Evolutionary conservation across 1,284 basidiomycete genomes (phyloP), one percentile per base, ranked within the genome.

Genomic region (Sporisorium reilianum): DNA sequence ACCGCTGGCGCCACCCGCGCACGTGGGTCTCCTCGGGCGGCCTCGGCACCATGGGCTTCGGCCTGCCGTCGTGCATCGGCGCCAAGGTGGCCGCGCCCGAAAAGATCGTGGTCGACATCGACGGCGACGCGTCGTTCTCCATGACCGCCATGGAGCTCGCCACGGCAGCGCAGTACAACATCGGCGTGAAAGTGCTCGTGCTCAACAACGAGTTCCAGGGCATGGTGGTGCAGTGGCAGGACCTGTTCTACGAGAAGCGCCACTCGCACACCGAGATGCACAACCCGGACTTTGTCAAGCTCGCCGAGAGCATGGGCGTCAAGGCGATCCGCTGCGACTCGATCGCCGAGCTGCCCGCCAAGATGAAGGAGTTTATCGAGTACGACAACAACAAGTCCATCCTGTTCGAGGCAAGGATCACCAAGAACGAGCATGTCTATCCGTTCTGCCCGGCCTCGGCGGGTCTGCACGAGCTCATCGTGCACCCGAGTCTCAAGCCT

Each of bases 81-180:
- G 96, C 95, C 76, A 98, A 99, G 87, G 95, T 98, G 28, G 97
- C 93, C 25, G 91, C 91, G 6, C 96, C 96, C 0, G 87, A 95
- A 36, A 97, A 98, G 87, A 92, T 90, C 64, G 95, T 99, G 57
- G 88, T 99, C 50, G 95, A 99, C 86, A 91, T 99, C 77, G 96
- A 99, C 82, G 96, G 96, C 30, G 96, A 99, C 83, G 96, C 96
- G 0, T 96, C 93, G 16, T 96, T 95, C 92, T 74, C 70, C 81
- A 99, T 99, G 97, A 98, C 96, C 3, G 95, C 94, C 0, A 99
- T 98, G 97, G 97, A 99, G 87, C 90, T 98, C 56, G 91, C 91
- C 23, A 99, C 96, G 0, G 96, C 96, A 5, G 89, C 91, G 26
- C 93, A 96, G 85, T 95, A 90, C 87, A 87, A 89, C 84, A 96